Conservation (phyloP, 495 filamentous ascomycete species). For the Penicillium lividum region DNA sequence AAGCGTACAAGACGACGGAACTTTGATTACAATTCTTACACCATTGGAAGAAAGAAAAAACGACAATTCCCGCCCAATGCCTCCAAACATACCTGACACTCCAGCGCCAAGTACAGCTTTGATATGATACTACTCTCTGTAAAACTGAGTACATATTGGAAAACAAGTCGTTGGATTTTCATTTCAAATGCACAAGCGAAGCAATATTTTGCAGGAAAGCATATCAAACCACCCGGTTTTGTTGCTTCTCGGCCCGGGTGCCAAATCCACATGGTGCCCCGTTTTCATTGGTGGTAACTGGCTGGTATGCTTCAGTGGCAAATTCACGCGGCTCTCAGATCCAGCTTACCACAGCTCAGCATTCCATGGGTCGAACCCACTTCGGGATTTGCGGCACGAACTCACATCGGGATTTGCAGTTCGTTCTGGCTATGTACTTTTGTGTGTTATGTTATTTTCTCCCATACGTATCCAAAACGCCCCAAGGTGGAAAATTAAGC, state of each 20-base stretch:
- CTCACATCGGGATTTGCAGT: conserved; percentile 13
- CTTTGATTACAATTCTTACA: neutral
- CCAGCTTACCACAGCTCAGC: conserved; percentile 41
- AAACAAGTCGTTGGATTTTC: neutral
- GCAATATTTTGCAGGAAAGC: neutral
- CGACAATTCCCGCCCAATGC: neutral
- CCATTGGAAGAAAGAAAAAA: neutral
- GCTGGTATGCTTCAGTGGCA: conserved; percentile 20
- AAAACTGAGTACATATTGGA: neutral
- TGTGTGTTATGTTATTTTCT: conserved; percentile 14
- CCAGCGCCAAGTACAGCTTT: neutral
- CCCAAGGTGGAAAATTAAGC: conserved; percentile 3
- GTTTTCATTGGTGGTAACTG: conserved; percentile 1
- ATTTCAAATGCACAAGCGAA: neutral
- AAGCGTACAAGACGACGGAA: neutral
- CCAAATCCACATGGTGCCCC: neutral
- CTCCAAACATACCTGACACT: neutral
- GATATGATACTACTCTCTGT: neutral
- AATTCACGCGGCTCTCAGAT: conserved; percentile 32
- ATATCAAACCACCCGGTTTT: no score
- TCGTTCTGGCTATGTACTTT: conserved; percentile 8
- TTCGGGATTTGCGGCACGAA: conserved; percentile 13
- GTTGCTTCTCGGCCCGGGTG: neutral
- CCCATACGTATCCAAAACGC: neutral
- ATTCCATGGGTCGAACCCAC: conserved; percentile 17